A percentile compares a stretch with the other conserved stretches of the same genome.
Conservation (phyloP, 2,329 filamentous ascomycete genomes). For the Domatiomyces catenatus region DNA sequence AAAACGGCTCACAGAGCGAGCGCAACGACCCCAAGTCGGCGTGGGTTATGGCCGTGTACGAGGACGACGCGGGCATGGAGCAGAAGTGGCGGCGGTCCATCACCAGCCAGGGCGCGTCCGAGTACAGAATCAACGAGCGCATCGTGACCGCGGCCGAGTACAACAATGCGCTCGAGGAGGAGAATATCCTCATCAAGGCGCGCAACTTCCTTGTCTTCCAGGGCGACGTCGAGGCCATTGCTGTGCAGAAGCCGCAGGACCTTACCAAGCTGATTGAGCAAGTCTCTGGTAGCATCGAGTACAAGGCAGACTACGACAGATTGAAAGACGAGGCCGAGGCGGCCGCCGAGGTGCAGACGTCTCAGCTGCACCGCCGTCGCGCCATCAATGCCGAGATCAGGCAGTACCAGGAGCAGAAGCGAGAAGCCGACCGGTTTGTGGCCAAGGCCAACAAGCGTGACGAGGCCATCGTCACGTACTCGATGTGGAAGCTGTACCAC, state of each 20-base stretch:
- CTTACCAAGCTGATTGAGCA: conserved; percentile 90
- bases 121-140: conserved; percentile 93
- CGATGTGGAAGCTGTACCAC: conserved; percentile 92
- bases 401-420: conserved; percentile 93
- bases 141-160: conserved; percentile 80
- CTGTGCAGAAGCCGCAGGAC: conserved; percentile 84
- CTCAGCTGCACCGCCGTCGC: conserved; percentile 74
- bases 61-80: conserved; percentile 89
- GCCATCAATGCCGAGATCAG: conserved; percentile 97
- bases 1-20: conserved; percentile 39
- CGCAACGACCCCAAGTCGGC: conserved; percentile 74
- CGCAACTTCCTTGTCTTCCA: conserved; percentile 97
- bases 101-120: conserved; percentile 72
- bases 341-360: conserved; percentile 73
- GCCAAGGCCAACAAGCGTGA: conserved; percentile 82
- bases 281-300: conserved; percentile 89
- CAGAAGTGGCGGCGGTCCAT: conserved; percentile 94
- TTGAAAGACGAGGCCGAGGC: conserved; percentile 77
- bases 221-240: conserved; percentile 93
- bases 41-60: conserved; percentile 99
- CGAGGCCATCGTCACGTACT: conserved; percentile 78
- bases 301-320: conserved; percentile 83
- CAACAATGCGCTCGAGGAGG: conserved; percentile 77
- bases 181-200: conserved; percentile 96
- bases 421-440: conserved; percentile 85